Percentiles rank a stretch among this genome's conserved stretches.
These are phyloP conservation scores for Anthoceros angustus DNA, from an alignment of 225 moss, liverwort and hornwort genomes.

Conservation along the genomic window DNA sequence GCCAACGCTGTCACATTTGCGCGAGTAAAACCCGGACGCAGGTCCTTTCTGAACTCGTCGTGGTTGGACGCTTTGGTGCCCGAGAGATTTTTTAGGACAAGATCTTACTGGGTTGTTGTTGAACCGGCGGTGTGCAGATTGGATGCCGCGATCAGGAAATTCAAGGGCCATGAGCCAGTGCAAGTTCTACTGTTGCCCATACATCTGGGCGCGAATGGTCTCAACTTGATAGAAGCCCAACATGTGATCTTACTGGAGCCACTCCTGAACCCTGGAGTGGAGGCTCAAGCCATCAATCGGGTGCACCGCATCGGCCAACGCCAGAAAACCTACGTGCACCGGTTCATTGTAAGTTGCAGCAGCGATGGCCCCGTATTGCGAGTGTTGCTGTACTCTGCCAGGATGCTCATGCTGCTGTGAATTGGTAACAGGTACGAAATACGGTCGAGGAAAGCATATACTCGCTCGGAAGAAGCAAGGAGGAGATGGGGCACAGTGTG, in stretches of 20 bases:
- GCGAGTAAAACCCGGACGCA: slow-evolving; percentile 44
- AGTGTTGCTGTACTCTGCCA: too few relatives aligned
- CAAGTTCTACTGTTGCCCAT: slow-evolving; percentile 77
- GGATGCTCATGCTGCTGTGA: too few relatives aligned
- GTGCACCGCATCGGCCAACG: slow-evolving; percentile 93
- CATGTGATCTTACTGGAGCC: slow-evolving; percentile 90
- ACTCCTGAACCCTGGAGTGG: slow-evolving; percentile 59
- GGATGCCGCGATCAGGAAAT: slow-evolving; percentile 43
- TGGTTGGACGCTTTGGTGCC: too few relatives aligned
- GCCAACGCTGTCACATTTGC: slow-evolving; percentile 75
- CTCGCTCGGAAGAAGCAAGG: too few relatives aligned
- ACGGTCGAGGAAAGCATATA: too few relatives aligned
- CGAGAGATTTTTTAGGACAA: too few relatives aligned
- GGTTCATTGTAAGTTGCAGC: slow-evolving; percentile 56
- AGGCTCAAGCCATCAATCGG: slow-evolving; percentile 93
- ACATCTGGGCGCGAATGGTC: slow-evolving; percentile 58
- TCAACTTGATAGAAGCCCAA: slow-evolving; percentile 89
- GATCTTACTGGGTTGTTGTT: slow-evolving; percentile 4
- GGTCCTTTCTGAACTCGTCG: slow-evolving; percentile 22
- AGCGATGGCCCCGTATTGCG: too few relatives aligned
- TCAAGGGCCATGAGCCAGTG: slow-evolving; percentile 30
- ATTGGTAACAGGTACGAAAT: too few relatives aligned
- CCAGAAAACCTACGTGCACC: slow-evolving; percentile 64
- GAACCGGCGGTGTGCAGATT: slow-evolving; percentile 33
- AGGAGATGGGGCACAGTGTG: too few relatives aligned